Base-by-base conservation (phyloP, 2,329 filamentous ascomycete species). In the Paraphaeosphaeria minitans region DNA sequence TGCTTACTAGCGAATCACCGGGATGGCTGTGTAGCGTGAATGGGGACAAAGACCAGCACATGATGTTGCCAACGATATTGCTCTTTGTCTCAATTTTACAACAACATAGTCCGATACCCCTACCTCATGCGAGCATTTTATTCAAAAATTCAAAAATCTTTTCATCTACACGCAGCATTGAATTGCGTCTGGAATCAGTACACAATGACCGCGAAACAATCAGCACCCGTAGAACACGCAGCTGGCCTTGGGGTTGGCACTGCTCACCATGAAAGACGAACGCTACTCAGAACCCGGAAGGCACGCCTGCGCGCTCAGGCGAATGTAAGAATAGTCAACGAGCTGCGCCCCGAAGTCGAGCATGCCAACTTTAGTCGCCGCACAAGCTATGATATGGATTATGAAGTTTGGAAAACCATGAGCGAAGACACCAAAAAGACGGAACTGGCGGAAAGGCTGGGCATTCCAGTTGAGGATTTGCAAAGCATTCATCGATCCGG, bases 31-130 rank as follows among this genome's bases (percentile, higher is more conserved):
- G 9, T 46, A 39, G n/a, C 42, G 35, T 45, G 10, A 14, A 12
- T 14, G 14, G 4, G 29, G 37, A 52, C 35, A 52, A 39, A 51
- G 21, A 41, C 24, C 12, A 3, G 27, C 9, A 8, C 6, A 27
- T 13, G 12, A 14, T 39, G 9, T 10, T 31, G 35, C 35, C 19
- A 7, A 13, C 16, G 21, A 14, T 24, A 31, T 31, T 16, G 19
- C 31, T 46, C 52, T 55, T 55, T 55, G 52, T 55, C 3, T 10
- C 39, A 47, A n/a, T 47, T 55, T 16, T 39, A 35, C 13, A n/a
- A 24, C 33, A 47, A 39, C 41, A 14, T 16, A n/a, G 14, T 6
- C 16, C 35, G n/a, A n/a, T n/a, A n/a, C n/a, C n/a, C n/a, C n/a
- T n/a, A n/a, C n/a, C n/a, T n/a, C n/a, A n/a, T n/a, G n/a, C n/a